Base-by-base conservation (phyloP, 495 filamentous ascomycete species). In the Penicillium taxi region DNA sequence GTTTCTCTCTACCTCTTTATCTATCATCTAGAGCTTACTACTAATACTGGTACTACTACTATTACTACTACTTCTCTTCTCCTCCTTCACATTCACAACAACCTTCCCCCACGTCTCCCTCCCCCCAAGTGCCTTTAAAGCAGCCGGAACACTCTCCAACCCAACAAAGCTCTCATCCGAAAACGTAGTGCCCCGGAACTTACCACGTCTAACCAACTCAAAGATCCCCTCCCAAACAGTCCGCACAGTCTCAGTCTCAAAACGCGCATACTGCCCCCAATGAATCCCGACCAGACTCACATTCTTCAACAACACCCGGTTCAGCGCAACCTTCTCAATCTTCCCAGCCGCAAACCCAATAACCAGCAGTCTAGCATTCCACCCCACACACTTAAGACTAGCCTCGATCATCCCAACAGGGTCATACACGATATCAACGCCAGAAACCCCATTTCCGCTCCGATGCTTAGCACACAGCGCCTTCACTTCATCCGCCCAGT, bases 71-170 rank as follows among this genome's bases (percentile, higher is more conserved):
- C 64, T 67, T 4, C 69, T 66, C 29, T 50, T 45, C 38, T 59
- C 57, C 19, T 77, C 70, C 40, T 88, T 81, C n/a, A 96, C 71
- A 59, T 84, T 83, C 2, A 96, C 82, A 1, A 96, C 86, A 2
- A 96, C 90, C 73, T 96, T 96, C 0, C 90, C 90, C 90, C 90
- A 96, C 0, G 86, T 94, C 48, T 82, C 86, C 29, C 90, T 66
- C 11, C 73, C 72, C 0, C 84, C 89, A 25, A 96, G 64, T 11
- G 81, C 80, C 53, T 80, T 66, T 50, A 96, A 59, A 0, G 90
- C 90, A 37, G 73, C 73, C 0, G 81, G 78, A 13, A 96, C 75
- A 39, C 70, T 77, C 55, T 94, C 86, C 39, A 96, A 58, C 0
- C 90, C 88, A 18, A 82, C 74, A 59, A 85, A 95, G 43, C 78